Evolutionary conservation across 306 rosid species (phyloP).

Genomic region (Alnus rubra): DNA sequence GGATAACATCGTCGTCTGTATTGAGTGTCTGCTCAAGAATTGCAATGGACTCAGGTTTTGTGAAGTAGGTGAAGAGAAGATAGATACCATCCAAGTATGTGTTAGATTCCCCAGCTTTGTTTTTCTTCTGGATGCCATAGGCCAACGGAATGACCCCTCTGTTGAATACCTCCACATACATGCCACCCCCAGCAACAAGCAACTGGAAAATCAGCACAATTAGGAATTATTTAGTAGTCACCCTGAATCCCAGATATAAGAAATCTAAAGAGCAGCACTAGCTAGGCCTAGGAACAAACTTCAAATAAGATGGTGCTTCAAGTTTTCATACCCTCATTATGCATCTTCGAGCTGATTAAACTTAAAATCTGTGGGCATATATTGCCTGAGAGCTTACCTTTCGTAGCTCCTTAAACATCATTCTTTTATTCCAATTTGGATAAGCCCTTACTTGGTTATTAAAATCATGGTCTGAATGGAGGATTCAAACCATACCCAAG

Average conservation of each 20-base stretch:
- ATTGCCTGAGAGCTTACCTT: background rate
- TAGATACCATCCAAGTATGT: slow-evolving; percentile 87
- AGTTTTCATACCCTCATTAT: background rate
- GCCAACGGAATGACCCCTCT: slow-evolving; percentile 87
- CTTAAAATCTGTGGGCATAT: background rate
- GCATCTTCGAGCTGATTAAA: background rate
- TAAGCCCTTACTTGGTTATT: background rate
- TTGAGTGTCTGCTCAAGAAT: slow-evolving; percentile 56
- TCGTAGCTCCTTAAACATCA: background rate
- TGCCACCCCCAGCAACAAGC: slow-evolving; percentile 99
- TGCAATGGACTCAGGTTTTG: slow-evolving; percentile 64
- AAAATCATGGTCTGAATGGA: background rate
- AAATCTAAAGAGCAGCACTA: background rate
- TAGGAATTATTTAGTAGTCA: slow-evolving; percentile 13
- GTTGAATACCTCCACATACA: slow-evolving; percentile 93
- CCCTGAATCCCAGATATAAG: slow-evolving; percentile 17
- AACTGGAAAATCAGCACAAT: slow-evolving; percentile 51
- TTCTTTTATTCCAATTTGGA: background rate
- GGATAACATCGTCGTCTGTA: slow-evolving; percentile 64
- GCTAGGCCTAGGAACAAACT: background rate
- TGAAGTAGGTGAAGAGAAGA: slow-evolving; percentile 83
- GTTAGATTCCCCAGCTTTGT: slow-evolving; percentile 88
- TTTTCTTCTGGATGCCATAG: slow-evolving; percentile 70
- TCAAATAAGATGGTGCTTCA: background rate
- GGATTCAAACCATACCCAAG: slow-evolving; percentile 6